Percentiles rank a stretch among this genome's conserved stretches.
phyloP scores from a whole-genome alignment of 2,329 filamentous ascomycete species.

The Tolypocladium album region DNA sequence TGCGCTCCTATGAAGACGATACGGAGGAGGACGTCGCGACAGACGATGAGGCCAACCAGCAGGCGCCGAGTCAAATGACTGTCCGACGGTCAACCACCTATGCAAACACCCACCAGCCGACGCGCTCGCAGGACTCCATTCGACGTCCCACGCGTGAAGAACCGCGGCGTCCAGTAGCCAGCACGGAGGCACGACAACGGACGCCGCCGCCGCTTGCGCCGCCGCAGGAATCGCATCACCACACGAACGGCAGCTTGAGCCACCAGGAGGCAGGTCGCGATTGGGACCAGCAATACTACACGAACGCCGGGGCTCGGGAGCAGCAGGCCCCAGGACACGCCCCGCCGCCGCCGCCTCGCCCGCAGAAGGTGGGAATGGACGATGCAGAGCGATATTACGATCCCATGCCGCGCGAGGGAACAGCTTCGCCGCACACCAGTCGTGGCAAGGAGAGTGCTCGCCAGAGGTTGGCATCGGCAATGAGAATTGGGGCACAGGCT shows the following conservation, averaged over 20 bases:
- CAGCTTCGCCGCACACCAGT: background rate
- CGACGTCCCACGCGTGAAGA: conserved; percentile 7
- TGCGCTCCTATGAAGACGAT: conserved; percentile 29
- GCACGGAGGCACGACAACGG: conserved; percentile 1
- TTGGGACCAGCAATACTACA: conserved; percentile 19
- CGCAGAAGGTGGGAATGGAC: conserved; percentile 24
- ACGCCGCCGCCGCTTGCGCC: conserved; percentile 9
- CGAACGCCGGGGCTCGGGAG: conserved; percentile 4
- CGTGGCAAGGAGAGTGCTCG: conserved; percentile 18
- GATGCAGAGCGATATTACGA: conserved; percentile 23
- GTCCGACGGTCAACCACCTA: conserved; percentile 4
- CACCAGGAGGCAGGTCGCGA: conserved; percentile 13
- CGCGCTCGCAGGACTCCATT: conserved; percentile 9
- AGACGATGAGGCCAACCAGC: conserved; percentile 18
- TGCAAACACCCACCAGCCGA: background rate
- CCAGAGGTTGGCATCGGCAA: conserved; percentile 20
- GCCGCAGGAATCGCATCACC: conserved; percentile 10
- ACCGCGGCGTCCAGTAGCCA: background rate
- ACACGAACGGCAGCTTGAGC: conserved; percentile 9
- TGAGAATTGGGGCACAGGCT: conserved; percentile 14
- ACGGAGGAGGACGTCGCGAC: conserved; percentile 17
- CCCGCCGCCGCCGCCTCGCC: conserved; percentile 23
- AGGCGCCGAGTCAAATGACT: conserved; percentile 2
- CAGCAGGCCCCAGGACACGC: conserved; percentile 12
- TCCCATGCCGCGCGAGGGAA: conserved; percentile 9